These are phyloP conservation scores for Candida nonsorbophila DNA, from an alignment of 805 yeast species.

Conservation along the genomic window DNA sequence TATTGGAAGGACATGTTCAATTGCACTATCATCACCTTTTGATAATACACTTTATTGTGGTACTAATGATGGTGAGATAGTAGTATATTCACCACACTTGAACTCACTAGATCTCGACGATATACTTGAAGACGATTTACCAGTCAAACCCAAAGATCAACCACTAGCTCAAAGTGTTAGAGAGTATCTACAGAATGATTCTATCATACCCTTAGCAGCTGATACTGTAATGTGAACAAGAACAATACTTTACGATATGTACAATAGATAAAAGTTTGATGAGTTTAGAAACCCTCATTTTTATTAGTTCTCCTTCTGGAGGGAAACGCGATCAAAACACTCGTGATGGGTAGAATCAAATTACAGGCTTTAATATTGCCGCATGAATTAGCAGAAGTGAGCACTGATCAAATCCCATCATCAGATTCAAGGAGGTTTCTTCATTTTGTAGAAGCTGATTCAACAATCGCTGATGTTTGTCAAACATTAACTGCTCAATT, in stretches of 20 bases:
- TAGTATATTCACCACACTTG: constrained; percentile 43
- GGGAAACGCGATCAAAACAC: background rate
- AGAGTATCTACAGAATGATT: no score
- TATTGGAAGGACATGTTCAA: constrained; percentile 44
- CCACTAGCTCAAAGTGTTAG: no score
- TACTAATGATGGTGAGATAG: constrained; percentile 61
- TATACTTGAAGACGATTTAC: no score
- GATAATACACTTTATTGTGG: constrained; percentile 52
- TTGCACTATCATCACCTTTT: constrained; percentile 44
- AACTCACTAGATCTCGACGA: no score
- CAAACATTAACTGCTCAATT: constrained; percentile 53
- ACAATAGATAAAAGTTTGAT: no score
- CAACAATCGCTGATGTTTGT: constrained; percentile 44
- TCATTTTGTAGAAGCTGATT: constrained; percentile 50
- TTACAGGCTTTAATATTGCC: constrained; percentile 33
- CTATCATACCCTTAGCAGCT: no score
- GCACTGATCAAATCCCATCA: constrained; percentile 16
- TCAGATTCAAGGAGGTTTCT: constrained; percentile 47
- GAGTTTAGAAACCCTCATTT: no score
- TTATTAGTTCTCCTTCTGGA: no score
- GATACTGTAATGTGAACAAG: no score
- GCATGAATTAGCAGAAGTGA: constrained; percentile 12
- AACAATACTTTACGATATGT: no score
- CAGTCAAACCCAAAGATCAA: no score
- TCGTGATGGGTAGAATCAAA: constrained; percentile 20